Conservation (phyloP, 768 basidiomycete genomes). For the Leccinum longicurvipes region DNA sequence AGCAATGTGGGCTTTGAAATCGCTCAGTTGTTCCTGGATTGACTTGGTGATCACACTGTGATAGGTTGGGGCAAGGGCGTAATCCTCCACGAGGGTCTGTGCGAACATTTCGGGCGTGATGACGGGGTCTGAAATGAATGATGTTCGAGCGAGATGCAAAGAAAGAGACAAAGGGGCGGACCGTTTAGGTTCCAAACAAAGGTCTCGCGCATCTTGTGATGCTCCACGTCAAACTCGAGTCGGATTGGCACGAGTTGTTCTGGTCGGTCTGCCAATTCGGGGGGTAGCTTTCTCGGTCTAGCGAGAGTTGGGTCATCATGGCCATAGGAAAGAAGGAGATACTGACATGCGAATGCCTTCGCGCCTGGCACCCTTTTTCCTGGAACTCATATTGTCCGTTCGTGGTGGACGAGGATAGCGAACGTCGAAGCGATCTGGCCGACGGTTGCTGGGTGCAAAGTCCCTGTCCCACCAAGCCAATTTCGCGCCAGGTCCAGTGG, state of each 20-base stretch:
- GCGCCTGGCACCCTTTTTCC: constrained; percentile 52
- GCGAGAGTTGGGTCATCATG: background rate
- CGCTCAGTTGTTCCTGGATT: constrained; percentile 86
- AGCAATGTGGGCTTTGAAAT: constrained; percentile 67
- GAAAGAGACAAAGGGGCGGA: constrained; percentile 35
- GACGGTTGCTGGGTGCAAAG: constrained; percentile 28
- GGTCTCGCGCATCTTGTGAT: constrained; percentile 90
- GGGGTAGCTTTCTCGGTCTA: constrained; percentile 59
- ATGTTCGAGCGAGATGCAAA: background rate
- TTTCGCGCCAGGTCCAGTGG: constrained; percentile 40
- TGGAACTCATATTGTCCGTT: constrained; percentile 31
- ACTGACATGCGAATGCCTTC: constrained; percentile 79
- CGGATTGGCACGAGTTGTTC: constrained; percentile 93
- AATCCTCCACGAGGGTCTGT: constrained; percentile 88
- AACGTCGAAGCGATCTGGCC: constrained; percentile 47
- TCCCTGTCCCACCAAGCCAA: constrained; percentile 68
- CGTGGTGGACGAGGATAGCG: constrained; percentile 51
- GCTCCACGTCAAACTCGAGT: constrained; percentile 95
- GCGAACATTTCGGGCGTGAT: constrained; percentile 91
- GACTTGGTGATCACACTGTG: constrained; percentile 68
- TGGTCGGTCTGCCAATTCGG: constrained; percentile 54
- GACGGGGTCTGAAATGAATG: constrained; percentile 60
- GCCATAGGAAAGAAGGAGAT: background rate
- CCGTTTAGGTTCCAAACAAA: constrained; percentile 97
- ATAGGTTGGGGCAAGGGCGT: constrained; percentile 64